These are phyloP conservation scores for Cucurbita maxima DNA, from an alignment of 306 rosid genomes.

Conservation along the genomic window DNA sequence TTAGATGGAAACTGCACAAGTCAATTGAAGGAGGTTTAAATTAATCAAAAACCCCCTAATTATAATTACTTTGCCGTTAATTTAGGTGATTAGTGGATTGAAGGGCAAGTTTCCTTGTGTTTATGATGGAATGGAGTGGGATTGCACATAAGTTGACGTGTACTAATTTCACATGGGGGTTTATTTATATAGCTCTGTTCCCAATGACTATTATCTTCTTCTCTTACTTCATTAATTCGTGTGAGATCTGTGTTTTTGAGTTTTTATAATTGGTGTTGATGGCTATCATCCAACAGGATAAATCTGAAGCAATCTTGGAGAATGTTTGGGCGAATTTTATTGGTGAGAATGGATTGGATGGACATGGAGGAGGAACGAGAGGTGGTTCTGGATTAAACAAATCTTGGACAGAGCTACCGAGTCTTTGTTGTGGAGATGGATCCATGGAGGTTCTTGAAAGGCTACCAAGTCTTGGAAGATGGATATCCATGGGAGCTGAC, in stretches of 20 bases:
- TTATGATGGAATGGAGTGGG: slow-evolving; percentile 8
- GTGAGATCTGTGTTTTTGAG: neutral
- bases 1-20: slow-evolving; percentile 44
- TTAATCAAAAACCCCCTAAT: neutral
- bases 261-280: slow-evolving; percentile 10
- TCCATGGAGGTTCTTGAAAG: slow-evolving; percentile 46
- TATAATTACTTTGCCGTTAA: slow-evolving; percentile 24
- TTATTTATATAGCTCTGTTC: slow-evolving; percentile 7
- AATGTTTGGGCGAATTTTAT: slow-evolving; percentile 70
- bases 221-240: slow-evolving; percentile 11
- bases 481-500: slow-evolving; percentile 90
- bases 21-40: slow-evolving; percentile 20
- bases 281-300: slow-evolving; percentile 26
- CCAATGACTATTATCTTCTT: neutral
- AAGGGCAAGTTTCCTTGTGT: slow-evolving; percentile 37
- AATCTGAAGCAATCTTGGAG: slow-evolving; percentile 61
- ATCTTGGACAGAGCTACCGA: slow-evolving; percentile 52
- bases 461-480: slow-evolving; percentile 82
- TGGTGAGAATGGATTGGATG: slow-evolving; percentile 18
- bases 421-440: slow-evolving; percentile 37
- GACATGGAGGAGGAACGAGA: slow-evolving; percentile 3
- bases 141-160: slow-evolving; percentile 21
- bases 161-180: slow-evolving; percentile 12
- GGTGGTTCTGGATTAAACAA: slow-evolving; percentile 11
- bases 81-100: slow-evolving; percentile 36